phyloP scores from a whole-genome alignment of 805 yeast species.

The Myxozyma sirexii region DNA sequence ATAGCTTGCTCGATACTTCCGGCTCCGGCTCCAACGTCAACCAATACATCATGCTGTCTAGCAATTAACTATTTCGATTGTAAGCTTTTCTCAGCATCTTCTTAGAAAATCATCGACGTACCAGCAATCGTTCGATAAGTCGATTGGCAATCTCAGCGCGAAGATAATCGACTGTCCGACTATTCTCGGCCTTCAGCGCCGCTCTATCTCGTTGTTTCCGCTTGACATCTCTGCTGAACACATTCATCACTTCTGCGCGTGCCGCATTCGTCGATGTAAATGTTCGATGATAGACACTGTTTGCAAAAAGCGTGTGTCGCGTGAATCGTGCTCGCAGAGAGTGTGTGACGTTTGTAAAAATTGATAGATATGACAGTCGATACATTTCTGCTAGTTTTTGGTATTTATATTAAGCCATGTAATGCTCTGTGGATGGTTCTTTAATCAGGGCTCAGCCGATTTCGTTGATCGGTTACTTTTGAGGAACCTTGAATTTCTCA shows the following conservation, averaged over 20 bases:
- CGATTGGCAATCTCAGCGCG: conserved; percentile 73
- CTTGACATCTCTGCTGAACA: conserved; percentile 68
- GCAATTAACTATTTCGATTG: conserved; percentile 52
- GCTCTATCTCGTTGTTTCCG: conserved; percentile 61
- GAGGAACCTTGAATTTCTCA: neutral
- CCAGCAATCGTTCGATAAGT: conserved; percentile 71
- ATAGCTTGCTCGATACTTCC: conserved; percentile 60
- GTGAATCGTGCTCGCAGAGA: neutral
- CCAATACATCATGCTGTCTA: conserved; percentile 58
- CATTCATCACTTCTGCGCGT: conserved; percentile 44
- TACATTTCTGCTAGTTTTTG: neutral
- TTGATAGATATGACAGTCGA: neutral
- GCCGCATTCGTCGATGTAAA: neutral
- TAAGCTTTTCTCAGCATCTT: neutral
- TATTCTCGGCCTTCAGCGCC: conserved; percentile 49
- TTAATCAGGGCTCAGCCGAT: too few species aligned
- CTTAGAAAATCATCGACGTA: conserved; percentile 6
- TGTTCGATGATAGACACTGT: neutral
- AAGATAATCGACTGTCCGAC: conserved; percentile 66
- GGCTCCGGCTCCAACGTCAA: conserved; percentile 75
- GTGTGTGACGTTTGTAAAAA: neutral
- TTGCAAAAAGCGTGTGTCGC: neutral
- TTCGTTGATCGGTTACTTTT: neutral
- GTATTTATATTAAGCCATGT: neutral
- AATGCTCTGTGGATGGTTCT: too few species aligned